Evolutionary conservation across 2,329 filamentous ascomycete species (phyloP).

Genomic region (Zasmidium cellare): DNA sequence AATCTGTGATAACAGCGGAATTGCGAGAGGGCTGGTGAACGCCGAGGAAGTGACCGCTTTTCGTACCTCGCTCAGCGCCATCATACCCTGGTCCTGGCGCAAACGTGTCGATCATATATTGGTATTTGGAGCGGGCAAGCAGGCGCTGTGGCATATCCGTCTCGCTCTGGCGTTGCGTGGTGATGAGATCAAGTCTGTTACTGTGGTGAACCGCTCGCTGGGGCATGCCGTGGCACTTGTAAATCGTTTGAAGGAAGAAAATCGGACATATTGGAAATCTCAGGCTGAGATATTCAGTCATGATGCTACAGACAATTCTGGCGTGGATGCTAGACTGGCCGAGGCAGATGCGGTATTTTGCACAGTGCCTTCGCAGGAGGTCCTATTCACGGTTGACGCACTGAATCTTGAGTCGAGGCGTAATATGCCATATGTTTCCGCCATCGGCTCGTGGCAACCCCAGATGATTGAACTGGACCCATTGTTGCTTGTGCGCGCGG

Average conservation of each 20-base stretch:
- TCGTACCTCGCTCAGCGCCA: slow-evolving; percentile 72
- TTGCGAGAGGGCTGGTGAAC: slow-evolving; percentile 49
- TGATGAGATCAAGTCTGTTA: slow-evolving; percentile 34
- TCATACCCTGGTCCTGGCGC: slow-evolving; percentile 51
- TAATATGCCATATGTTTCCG: slow-evolving; percentile 27
- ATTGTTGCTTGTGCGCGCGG: slow-evolving; percentile 36
- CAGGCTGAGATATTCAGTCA: slow-evolving; percentile 5
- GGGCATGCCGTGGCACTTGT: slow-evolving; percentile 11
- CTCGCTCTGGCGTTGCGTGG: slow-evolving; percentile 42
- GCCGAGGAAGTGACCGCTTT: slow-evolving; percentile 77
- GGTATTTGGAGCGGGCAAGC: slow-evolving; percentile 52
- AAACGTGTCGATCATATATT: slow-evolving; percentile 37
- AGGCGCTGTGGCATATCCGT: slow-evolving; percentile 53
- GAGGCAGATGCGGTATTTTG: slow-evolving; percentile 50
- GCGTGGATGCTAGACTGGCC: slow-evolving; percentile 26
- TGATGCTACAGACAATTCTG: slow-evolving; percentile 18
- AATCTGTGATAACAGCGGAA: slow-evolving; percentile 8
- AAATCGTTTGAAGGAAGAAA: slow-evolving; percentile 5
- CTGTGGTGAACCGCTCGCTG: slow-evolving; percentile 28
- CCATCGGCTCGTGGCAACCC: slow-evolving; percentile 32
- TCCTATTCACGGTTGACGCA: slow-evolving; percentile 43
- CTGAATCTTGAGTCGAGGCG: slow-evolving; percentile 25
- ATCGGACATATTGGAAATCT: slow-evolving; percentile 3
- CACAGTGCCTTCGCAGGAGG: slow-evolving; percentile 48
- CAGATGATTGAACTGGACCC: slow-evolving; percentile 54